A percentile compares a stretch with the other conserved stretches of the same genome.
These are phyloP conservation scores for Citrullus mucosospermus DNA, from an alignment of 306 rosid genomes.

Conservation along the genomic window DNA sequence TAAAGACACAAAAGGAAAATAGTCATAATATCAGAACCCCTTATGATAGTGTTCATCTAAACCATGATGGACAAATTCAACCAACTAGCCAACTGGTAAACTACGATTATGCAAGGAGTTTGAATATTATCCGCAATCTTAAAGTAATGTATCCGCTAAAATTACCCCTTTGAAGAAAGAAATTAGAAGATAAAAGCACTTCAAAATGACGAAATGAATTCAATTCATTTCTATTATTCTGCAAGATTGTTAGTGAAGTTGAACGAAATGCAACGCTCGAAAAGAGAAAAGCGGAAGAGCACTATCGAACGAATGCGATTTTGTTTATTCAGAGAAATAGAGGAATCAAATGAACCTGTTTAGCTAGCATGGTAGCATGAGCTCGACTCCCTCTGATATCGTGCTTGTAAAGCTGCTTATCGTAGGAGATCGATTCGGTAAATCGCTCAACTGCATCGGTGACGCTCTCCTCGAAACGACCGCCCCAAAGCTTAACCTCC, in stretches of 20 bases:
- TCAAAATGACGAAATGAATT: not conserved
- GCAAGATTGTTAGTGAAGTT: not conserved
- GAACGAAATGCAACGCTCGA: not conserved
- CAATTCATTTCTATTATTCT: not conserved
- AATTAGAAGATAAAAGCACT: not conserved
- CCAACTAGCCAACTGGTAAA: not conserved
- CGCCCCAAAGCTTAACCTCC: constrained; percentile 93
- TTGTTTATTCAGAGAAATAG: not conserved
- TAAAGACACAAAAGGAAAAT: constrained; percentile 4
- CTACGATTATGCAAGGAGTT: not conserved
- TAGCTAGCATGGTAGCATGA: constrained; percentile 89
- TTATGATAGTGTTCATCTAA: not conserved
- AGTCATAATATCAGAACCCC: not conserved
- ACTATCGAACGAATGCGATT: not conserved
- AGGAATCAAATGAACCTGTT: constrained; percentile 34
- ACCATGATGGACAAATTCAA: not conserved
- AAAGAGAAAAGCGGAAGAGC: not conserved
- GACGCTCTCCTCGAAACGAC: constrained; percentile 81
- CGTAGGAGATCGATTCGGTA: constrained; percentile 88
- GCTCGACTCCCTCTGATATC: constrained; percentile 84
- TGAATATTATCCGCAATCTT: not conserved
- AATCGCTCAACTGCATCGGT: constrained; percentile 82
- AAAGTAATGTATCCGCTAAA: not conserved
- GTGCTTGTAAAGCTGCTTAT: constrained; percentile 69
- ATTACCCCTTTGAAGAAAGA: not conserved